These are phyloP conservation scores for Nigrospora oryzae DNA, from an alignment of 2,329 filamentous ascomycete genomes.

Conservation along the genomic window DNA sequence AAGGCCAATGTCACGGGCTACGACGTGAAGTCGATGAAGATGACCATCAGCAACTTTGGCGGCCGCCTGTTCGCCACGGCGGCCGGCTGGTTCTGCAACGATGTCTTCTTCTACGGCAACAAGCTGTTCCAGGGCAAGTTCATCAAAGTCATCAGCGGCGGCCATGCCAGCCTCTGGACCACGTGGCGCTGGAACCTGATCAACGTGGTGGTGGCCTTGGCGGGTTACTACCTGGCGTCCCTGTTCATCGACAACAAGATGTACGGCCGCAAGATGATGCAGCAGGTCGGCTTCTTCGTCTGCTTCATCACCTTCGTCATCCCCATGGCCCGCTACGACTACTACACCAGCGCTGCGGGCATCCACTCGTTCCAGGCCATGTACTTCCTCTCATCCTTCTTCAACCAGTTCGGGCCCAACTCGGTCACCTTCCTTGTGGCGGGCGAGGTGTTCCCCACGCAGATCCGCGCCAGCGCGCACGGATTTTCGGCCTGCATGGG, in stretches of 20 bases:
- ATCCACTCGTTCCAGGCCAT: conserved; percentile 93
- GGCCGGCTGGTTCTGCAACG: conserved; percentile 89
- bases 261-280: conserved; percentile 94
- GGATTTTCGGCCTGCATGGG: conserved; percentile 88
- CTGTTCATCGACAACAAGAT: conserved; percentile 93
- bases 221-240: conserved; percentile 83
- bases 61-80: conserved; percentile 80
- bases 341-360: conserved; percentile 64
- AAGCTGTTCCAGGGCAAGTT: conserved; percentile 94
- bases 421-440: conserved; percentile 93
- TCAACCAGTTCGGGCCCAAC: conserved; percentile 98
- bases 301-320: conserved; percentile 91
- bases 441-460: conserved; percentile 92
- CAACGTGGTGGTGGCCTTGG: conserved; percentile 80
- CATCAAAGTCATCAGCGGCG: conserved; percentile 69
- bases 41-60: conserved; percentile 77
- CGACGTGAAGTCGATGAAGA: conserved; percentile 71
- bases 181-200: conserved; percentile 88
- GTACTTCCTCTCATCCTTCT: conserved; percentile 97
- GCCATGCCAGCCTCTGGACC: conserved; percentile 66
- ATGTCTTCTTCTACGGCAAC: conserved; percentile 99
- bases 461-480: conserved; percentile 87
- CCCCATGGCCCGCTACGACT: conserved; percentile 78
- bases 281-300: conserved; percentile 86
- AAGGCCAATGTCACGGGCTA: conserved; percentile 85